phyloP scores from a whole-genome alignment of 1,284 basidiomycete species.

The Mycena citricolor region DNA sequence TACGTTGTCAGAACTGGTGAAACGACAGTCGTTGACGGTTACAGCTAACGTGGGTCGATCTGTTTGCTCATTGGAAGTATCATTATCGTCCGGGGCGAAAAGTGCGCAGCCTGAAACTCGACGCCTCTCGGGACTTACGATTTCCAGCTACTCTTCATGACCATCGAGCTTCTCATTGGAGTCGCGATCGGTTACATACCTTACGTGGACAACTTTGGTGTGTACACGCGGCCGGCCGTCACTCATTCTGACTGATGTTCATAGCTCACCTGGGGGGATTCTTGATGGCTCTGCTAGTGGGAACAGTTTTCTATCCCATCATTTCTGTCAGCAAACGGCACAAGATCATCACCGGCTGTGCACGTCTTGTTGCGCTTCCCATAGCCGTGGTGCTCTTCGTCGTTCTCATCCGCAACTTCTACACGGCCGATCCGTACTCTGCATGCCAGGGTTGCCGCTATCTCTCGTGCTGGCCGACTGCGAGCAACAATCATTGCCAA shows the following conservation, averaged over 20 bases:
- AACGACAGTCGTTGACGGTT: conserved; percentile 3
- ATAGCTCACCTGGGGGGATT: conserved; percentile 74
- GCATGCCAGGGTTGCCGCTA: conserved; percentile 91
- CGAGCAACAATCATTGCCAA: conserved; percentile 75
- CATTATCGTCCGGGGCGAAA: conserved; percentile 77
- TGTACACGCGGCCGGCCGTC: conserved; percentile 22
- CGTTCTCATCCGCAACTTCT: conserved; percentile 80
- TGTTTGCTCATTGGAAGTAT: conserved; percentile 91
- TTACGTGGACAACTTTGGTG: conserved; percentile 78
- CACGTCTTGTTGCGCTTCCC: conserved; percentile 73
- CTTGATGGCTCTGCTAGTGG: conserved; percentile 81
- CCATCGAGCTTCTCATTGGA: conserved; percentile 82
- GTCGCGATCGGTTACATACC: conserved; percentile 56
- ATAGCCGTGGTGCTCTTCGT: conserved; percentile 81
- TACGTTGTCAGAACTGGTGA: conserved; percentile 34
- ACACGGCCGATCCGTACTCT: conserved; percentile 78
- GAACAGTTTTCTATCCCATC: conserved; percentile 86
- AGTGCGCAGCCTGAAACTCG: no score
- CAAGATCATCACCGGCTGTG: conserved; percentile 69
- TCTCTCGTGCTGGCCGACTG: conserved; percentile 82
- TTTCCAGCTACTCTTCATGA: conserved; percentile 71
- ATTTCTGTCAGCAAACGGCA: conserved; percentile 78
- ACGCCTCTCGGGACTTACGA: background rate
- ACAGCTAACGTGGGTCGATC: conserved; percentile 82
- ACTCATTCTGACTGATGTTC: conserved; percentile 7